These are phyloP conservation scores for Neoboletus magnificus DNA, from an alignment of 768 basidiomycete species.

Conservation along the genomic window DNA sequence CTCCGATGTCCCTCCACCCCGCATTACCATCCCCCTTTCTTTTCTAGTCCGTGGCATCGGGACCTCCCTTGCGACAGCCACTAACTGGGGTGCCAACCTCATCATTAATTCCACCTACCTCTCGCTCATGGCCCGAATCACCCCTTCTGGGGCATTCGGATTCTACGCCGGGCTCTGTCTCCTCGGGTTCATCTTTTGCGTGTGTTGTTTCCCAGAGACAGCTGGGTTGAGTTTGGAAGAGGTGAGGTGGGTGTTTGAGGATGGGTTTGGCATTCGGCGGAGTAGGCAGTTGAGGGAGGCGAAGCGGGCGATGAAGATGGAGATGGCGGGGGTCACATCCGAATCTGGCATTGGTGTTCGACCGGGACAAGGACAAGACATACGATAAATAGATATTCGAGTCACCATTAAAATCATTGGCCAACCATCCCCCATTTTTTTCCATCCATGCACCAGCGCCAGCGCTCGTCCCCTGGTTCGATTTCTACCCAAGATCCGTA, in stretches of 20 bases:
- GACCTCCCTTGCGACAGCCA: conserved; percentile 68
- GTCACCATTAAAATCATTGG: too few relatives aligned
- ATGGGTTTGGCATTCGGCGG: conserved; percentile 62
- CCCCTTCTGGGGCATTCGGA: conserved; percentile 72
- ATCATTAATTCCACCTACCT: conserved; percentile 79
- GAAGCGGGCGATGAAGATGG: conserved; percentile 14
- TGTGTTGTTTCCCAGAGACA: conserved; percentile 76
- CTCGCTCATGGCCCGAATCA: conserved; percentile 70
- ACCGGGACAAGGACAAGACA: too few relatives aligned
- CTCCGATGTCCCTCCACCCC: background rate
- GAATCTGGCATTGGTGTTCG: too few relatives aligned
- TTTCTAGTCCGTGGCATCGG: conserved; percentile 68
- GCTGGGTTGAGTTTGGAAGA: conserved; percentile 70
- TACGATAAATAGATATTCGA: too few relatives aligned
- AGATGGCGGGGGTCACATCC: background rate
- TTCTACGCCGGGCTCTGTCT: conserved; percentile 74
- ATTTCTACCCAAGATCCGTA: too few relatives aligned
- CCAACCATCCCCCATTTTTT: too few relatives aligned
- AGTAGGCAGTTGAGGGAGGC: conserved; percentile 43
- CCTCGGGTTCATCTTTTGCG: conserved; percentile 65
- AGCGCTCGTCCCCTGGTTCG: too few relatives aligned
- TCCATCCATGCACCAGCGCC: too few relatives aligned
- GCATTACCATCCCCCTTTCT: background rate
- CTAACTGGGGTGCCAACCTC: conserved; percentile 76
- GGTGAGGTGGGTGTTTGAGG: conserved; percentile 57